Percentiles rank a stretch among this genome's conserved stretches.
Conservation (phyloP, 2,329 filamentous ascomycete genomes). For the Bisporella sp. region DNA sequence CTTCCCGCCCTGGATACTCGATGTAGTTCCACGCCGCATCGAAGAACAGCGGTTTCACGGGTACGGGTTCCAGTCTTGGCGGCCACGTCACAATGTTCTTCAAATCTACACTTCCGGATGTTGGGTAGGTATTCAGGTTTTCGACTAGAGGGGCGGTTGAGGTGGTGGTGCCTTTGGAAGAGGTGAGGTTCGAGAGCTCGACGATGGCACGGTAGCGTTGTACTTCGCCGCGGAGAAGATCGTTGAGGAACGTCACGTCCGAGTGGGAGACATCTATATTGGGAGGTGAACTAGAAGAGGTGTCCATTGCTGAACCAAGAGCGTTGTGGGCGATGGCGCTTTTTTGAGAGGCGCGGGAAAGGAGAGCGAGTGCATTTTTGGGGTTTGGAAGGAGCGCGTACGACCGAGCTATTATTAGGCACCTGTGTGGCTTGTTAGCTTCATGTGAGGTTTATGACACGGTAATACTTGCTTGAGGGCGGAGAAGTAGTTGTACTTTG, state of each 20-base stretch:
- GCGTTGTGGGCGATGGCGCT: slow-evolving; percentile 43
- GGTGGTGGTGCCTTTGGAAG: slow-evolving; percentile 25
- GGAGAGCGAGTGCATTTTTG: slow-evolving; percentile 78
- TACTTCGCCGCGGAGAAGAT: slow-evolving; percentile 62
- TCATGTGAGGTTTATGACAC: too few species aligned
- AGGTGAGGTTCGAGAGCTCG: slow-evolving; percentile 62
- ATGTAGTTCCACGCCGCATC: slow-evolving; percentile 98
- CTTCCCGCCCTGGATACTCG: slow-evolving; percentile 66
- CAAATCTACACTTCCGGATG: slow-evolving; percentile 57
- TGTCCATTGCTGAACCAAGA: slow-evolving; percentile 32
- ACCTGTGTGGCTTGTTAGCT: slow-evolving; percentile 39
- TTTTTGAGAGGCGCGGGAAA: slow-evolving; percentile 63
- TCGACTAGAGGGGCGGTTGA: slow-evolving; percentile 60
- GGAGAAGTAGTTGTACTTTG: slow-evolving; percentile 75
- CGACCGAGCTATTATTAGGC: slow-evolving; percentile 77
- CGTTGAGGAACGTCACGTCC: slow-evolving; percentile 51
- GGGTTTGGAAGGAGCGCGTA: slow-evolving; percentile 67
- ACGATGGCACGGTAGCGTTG: slow-evolving; percentile 81
- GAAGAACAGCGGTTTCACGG: slow-evolving; percentile 91
- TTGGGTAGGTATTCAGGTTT: slow-evolving; percentile 67
- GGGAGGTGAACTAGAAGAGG: slow-evolving; percentile 42
- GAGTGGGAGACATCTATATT: slow-evolving; percentile 60
- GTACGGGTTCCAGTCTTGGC: slow-evolving; percentile 72
- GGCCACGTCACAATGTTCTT: slow-evolving; percentile 81
- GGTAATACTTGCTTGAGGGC: slow-evolving; percentile 64